Evolutionary conservation across 2,329 filamentous ascomycete genomes (phyloP), one percentile per base, ranked within the genome.

Genomic region (Westerdykella sp.): DNA sequence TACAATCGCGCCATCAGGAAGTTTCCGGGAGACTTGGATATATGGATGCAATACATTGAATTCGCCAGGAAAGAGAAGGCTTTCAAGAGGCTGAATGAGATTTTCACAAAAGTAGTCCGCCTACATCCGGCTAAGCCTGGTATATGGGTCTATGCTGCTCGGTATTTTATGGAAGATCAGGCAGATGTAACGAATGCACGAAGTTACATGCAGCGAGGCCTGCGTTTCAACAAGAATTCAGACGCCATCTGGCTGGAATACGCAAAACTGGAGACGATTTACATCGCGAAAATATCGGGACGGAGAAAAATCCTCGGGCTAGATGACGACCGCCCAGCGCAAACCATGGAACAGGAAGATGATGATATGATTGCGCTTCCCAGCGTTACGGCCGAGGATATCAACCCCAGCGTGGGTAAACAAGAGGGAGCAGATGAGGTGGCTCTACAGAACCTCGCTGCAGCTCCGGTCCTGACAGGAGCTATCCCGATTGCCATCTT

Each of bases 401-500:
- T 83, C 50, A 74, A 79, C 42, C 74, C 80, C 4, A 79, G 55
- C 68, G 69, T 69, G 34, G 42, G 72, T 50, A 70, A 76, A 60
- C 62, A 75, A 65, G 76, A 67, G 42, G 65, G 69, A 41, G 60
- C 68, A 44, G 69, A 75, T 42, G 70, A 80, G 56, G 66, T 72
- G 53, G 73, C 75, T 42, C 71, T 95, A 50, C 74, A 84, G 58
- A 81, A 80, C 48, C 69, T 85, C 13, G 77, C 78, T 31, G 72
- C 75, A 44, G 91, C 89, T 38, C 89, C 91, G 4, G 88, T 88
- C 9, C 75, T 96, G 50, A 87, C 85, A 47, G 93, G 93, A n/a
- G 93, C 88, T 13, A 95, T 98, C 53, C 90, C 93, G 2, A 78
- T 89, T 43, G 89, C 91, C 32, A 87, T 98, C 38, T 96, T 95